Evolutionary conservation across 1,139 yeast genomes (phyloP).

Genomic region (Protomyces inundatus): DNA sequence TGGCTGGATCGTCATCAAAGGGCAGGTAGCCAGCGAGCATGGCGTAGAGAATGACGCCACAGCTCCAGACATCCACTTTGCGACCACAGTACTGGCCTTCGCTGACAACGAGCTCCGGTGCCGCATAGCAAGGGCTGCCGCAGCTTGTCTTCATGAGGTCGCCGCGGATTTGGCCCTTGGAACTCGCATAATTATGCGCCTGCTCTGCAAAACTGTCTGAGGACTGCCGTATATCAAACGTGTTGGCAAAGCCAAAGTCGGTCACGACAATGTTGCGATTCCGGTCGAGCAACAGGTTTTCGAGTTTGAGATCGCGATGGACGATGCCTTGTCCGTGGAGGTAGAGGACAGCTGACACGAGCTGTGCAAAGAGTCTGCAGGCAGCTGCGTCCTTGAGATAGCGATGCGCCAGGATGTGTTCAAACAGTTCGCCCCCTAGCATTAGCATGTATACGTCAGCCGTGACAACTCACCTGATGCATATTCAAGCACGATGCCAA

Average conservation of each 20-base stretch:
- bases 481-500: slow-evolving; percentile 91
- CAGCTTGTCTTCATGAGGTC: slow-evolving; percentile 93
- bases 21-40: slow-evolving; percentile 97
- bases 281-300: slow-evolving; percentile 66
- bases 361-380: slow-evolving; percentile 82
- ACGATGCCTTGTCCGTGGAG: slow-evolving; percentile 79
- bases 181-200: background rate
- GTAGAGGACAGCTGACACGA: slow-evolving; percentile 88
- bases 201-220: slow-evolving; percentile 20
- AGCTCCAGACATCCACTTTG: slow-evolving; percentile 93
- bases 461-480: slow-evolving; percentile 56
- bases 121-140: slow-evolving; percentile 98
- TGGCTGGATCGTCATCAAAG: slow-evolving; percentile 93
- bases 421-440: slow-evolving; percentile 84
- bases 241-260: slow-evolving; percentile 89
- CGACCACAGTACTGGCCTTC: slow-evolving; percentile 87
- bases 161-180: slow-evolving; percentile 16
- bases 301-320: slow-evolving; percentile 71
- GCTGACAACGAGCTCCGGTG: slow-evolving; percentile 90
- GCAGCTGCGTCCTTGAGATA: slow-evolving; percentile 82
- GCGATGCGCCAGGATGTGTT: slow-evolving; percentile 80
- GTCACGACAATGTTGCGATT: slow-evolving; percentile 74
- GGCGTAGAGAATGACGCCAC: slow-evolving; percentile 91
- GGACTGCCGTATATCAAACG: slow-evolving; percentile 55
- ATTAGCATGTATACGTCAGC: background rate